A percentile compares a stretch with the other conserved stretches of the same genome.
Evolutionary conservation across 169 alveolate genomes (phyloP).

Genomic region (Babesia gibsoni): DNA sequence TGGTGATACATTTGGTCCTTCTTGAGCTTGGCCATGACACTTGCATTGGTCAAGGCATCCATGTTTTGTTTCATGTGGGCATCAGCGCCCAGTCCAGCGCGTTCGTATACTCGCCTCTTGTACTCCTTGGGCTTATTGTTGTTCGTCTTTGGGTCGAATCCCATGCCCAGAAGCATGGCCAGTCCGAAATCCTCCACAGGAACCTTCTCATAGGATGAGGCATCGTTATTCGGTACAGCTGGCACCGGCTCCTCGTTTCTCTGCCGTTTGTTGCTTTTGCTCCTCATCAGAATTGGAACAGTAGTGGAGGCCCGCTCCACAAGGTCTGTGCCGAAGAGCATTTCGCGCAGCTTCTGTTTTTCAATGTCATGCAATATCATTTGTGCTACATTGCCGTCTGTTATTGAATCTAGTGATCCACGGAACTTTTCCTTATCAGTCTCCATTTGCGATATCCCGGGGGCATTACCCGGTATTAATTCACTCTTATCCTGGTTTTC

Average conservation of each 20-base stretch:
- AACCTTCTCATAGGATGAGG: conserved; percentile 47
- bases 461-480: neutral
- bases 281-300: conserved; percentile 36
- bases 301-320: conserved; percentile 28
- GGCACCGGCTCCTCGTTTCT: neutral
- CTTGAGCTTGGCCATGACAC: conserved; percentile 46
- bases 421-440: neutral
- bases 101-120: conserved; percentile 52
- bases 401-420: neutral
- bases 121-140: conserved; percentile 59
- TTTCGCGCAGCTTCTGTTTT: conserved; percentile 22
- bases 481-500: conserved; percentile 2
- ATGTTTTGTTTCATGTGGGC: conserved; percentile 48
- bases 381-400: conserved; percentile 35
- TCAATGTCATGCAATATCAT: conserved; percentile 32
- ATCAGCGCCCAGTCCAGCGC: conserved; percentile 69
- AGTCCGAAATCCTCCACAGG: conserved; percentile 70
- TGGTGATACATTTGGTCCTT: conserved; percentile 35
- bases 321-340: conserved; percentile 36
- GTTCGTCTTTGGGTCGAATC: conserved; percentile 63
- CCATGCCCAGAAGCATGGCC: conserved; percentile 76
- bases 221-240: neutral
- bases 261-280: neutral
- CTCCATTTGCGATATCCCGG: neutral
- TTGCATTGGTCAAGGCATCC: conserved; percentile 29